These are phyloP conservation scores for Ilex aquifolium DNA, from an alignment of 257 asterid species.

Conservation along the genomic window DNA sequence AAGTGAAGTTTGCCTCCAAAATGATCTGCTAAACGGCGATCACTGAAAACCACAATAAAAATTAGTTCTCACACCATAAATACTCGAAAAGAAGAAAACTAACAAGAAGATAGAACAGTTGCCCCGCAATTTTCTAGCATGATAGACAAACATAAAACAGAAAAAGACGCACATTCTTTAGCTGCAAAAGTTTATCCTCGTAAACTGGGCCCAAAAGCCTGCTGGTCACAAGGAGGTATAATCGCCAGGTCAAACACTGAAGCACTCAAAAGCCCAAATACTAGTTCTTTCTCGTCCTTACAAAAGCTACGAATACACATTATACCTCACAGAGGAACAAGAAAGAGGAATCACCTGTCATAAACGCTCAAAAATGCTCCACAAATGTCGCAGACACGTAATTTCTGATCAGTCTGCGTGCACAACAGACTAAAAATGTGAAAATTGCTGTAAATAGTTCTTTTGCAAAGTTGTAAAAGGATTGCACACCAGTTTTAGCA, in stretches of 20 bases:
- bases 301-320: conserved; percentile 10
- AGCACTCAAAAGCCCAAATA: conserved; percentile 41
- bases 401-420: conserved; percentile 96
- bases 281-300: conserved; percentile 37
- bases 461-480: not conserved
- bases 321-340: conserved; percentile 1
- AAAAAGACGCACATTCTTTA: conserved; percentile 97
- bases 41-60: conserved; percentile 61
- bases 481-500: not conserved
- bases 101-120: conserved; percentile 8
- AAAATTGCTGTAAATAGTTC: no score
- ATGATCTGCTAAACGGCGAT: conserved; percentile 99
- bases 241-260: conserved; percentile 70
- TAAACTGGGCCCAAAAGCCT: conserved; percentile 99
- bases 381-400: conserved; percentile 98
- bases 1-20: conserved; percentile 99
- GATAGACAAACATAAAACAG: conserved; percentile 59
- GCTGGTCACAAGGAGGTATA: conserved; percentile 97
- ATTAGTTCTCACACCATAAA: not conserved
- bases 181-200: conserved; percentile 97
- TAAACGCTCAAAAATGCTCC: conserved; percentile 95
- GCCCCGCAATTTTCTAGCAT: conserved; percentile 38
- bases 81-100: not conserved
- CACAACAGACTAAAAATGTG: not conserved
- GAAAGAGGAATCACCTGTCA: conserved; percentile 57